A percentile compares a stretch with the other conserved stretches of the same genome.
Evolutionary conservation across 2,329 filamentous ascomycete genomes (phyloP).

Genomic region (Penicillium paneum): DNA sequence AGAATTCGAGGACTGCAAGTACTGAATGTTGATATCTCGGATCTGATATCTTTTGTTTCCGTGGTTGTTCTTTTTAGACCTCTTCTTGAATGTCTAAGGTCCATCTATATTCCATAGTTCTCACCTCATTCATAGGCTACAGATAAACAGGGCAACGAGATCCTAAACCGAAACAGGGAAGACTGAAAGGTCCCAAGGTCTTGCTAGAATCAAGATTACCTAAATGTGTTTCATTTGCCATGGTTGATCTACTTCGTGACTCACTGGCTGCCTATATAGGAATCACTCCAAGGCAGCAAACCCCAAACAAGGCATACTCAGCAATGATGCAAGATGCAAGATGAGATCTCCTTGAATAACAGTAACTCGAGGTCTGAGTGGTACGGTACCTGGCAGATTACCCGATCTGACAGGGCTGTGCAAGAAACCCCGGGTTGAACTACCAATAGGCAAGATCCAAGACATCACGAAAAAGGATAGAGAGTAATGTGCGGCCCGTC

Average conservation of each 20-base stretch:
- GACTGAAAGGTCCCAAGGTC: no score
- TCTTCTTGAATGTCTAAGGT: not conserved
- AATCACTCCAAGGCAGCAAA: not conserved
- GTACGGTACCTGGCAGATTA: slow-evolving; percentile 8
- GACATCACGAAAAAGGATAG: not conserved
- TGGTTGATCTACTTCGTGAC: not conserved
- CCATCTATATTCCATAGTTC: not conserved
- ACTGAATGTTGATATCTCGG: not conserved
- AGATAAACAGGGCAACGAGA: not conserved
- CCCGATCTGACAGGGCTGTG: slow-evolving; percentile 7
- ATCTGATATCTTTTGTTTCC: not conserved
- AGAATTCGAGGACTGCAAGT: not conserved
- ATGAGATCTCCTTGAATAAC: not conserved
- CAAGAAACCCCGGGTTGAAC: not conserved
- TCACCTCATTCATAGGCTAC: not conserved
- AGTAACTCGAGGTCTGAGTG: not conserved
- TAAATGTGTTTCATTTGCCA: not conserved
- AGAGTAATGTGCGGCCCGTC: not conserved
- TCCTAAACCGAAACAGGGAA: not conserved
- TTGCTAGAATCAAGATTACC: not conserved
- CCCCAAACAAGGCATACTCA: not conserved
- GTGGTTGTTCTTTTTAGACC: not conserved
- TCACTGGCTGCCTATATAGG: not conserved
- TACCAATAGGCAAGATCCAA: not conserved
- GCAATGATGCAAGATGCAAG: not conserved